Conservation (phyloP, 164 flowering plant genomes). For the Kingdonia uniflora region DNA sequence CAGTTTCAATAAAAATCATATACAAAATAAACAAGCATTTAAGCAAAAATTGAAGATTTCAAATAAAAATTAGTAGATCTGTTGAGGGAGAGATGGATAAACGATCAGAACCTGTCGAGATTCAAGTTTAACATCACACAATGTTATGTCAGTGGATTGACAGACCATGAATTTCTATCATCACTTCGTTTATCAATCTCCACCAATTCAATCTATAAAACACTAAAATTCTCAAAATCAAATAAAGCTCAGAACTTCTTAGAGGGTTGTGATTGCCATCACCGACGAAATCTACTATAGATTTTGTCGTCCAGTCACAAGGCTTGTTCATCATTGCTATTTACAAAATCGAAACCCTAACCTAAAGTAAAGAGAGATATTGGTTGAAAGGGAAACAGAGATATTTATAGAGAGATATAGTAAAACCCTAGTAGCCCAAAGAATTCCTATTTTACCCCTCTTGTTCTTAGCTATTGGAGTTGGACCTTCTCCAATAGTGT, state of each 20-base stretch:
- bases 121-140: constrained; percentile 49
- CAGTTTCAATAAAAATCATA: no score
- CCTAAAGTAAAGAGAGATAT: no score
- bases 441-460: no score
- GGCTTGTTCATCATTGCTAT: constrained; percentile 15
- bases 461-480: no score
- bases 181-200: constrained; percentile 37
- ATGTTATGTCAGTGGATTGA: constrained; percentile 55
- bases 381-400: no score
- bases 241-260: constrained; percentile 25
- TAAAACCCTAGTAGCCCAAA: no score
- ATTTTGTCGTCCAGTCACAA: constrained; percentile 15
- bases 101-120: constrained; percentile 84
- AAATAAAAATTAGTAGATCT: background rate
- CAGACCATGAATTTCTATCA: constrained; percentile 56
- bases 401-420: no score
- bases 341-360: background rate
- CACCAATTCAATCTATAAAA: background rate
- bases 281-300: constrained; percentile 7
- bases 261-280: constrained; percentile 23
- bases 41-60: no score
- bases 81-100: no score
- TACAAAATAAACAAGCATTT: no score
- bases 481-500: no score
- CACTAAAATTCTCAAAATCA: background rate